Conservation (phyloP, 2,329 filamentous ascomycete species). For the Meredithiella fracta region DNA sequence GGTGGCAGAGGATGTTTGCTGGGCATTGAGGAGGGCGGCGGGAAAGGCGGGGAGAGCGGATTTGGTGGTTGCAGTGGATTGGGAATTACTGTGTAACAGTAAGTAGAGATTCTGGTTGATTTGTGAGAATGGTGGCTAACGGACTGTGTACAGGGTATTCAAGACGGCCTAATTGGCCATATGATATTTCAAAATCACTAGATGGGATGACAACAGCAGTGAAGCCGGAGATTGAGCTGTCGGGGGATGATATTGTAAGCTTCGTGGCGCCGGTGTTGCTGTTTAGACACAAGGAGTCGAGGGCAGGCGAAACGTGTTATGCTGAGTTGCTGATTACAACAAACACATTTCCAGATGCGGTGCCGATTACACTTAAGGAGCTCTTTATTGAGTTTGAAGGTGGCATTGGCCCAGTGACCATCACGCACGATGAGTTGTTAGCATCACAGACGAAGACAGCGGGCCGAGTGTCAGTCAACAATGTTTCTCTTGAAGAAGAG, state of each 20-base stretch:
- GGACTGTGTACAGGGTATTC: conserved; percentile 30
- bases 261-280: conserved; percentile 39
- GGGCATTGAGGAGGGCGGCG: conserved; percentile 43
- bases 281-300: conserved; percentile 41
- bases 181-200: conserved; percentile 42
- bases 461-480: conserved; percentile 17
- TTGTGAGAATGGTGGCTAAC: background rate
- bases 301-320: conserved; percentile 41
- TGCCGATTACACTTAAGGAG: conserved; percentile 34
- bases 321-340: conserved; percentile 44
- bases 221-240: conserved; percentile 34
- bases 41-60: conserved; percentile 34
- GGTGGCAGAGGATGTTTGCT: conserved; percentile 42
- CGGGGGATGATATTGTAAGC: conserved; percentile 34
- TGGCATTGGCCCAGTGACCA: conserved; percentile 36
- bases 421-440: conserved; percentile 27
- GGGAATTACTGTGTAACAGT: conserved; percentile 47
- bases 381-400: conserved; percentile 41
- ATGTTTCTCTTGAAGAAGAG: conserved; percentile 22
- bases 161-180: conserved; percentile 39
- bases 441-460: conserved; percentile 13
- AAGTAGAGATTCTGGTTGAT: conserved; percentile 19
- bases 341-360: conserved; percentile 34
- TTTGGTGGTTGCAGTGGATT: conserved; percentile 44
- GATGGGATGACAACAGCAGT: conserved; percentile 29